These are phyloP conservation scores for Neospermospora avenae DNA, from an alignment of 2,329 filamentous ascomycete genomes.

Conservation along the genomic window DNA sequence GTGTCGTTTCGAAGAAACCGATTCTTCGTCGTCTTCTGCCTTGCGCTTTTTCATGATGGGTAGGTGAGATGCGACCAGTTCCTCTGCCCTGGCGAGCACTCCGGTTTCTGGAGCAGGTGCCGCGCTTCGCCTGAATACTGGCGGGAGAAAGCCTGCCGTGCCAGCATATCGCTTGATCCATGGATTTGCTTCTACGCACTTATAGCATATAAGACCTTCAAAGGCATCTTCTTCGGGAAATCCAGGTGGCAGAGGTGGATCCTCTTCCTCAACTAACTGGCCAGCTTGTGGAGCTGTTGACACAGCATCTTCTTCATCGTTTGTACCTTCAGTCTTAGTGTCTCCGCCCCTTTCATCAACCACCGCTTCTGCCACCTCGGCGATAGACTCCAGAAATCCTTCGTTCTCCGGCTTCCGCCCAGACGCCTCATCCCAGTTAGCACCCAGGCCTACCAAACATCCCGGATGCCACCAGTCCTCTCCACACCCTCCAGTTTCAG, in stretches of 20 bases:
- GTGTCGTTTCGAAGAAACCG: slow-evolving; percentile 46
- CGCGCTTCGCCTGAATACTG: slow-evolving; percentile 54
- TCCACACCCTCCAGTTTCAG: slow-evolving; percentile 82
- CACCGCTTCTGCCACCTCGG: slow-evolving; percentile 44
- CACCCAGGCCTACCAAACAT: slow-evolving; percentile 77
- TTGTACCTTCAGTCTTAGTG: slow-evolving; percentile 28
- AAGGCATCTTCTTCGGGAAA: slow-evolving; percentile 91
- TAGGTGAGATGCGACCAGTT: slow-evolving; percentile 18
- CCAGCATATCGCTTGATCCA: slow-evolving; percentile 92
- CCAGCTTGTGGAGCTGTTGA: slow-evolving; percentile 37
- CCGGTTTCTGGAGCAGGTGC: slow-evolving; percentile 34
- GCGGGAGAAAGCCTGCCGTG: slow-evolving; percentile 71
- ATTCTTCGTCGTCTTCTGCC: slow-evolving; percentile 46
- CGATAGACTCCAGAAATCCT: slow-evolving; percentile 45
- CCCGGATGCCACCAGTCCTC: slow-evolving; percentile 98
- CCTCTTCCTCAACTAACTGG: slow-evolving; percentile 49
- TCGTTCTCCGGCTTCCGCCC: slow-evolving; percentile 39
- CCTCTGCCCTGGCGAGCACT: slow-evolving; percentile 23
- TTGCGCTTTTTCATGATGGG: slow-evolving; percentile 61
- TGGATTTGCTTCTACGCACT: slow-evolving; percentile 80
- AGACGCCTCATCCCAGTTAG: slow-evolving; percentile 63
- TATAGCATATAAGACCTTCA: slow-evolving; percentile 88
- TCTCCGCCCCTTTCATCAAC: slow-evolving; percentile 23
- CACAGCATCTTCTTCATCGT: slow-evolving; percentile 6
- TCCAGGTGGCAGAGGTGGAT: slow-evolving; percentile 71